Conservation (phyloP, 352 stramenopile genomes). For the Globisporangium polare region DNA sequence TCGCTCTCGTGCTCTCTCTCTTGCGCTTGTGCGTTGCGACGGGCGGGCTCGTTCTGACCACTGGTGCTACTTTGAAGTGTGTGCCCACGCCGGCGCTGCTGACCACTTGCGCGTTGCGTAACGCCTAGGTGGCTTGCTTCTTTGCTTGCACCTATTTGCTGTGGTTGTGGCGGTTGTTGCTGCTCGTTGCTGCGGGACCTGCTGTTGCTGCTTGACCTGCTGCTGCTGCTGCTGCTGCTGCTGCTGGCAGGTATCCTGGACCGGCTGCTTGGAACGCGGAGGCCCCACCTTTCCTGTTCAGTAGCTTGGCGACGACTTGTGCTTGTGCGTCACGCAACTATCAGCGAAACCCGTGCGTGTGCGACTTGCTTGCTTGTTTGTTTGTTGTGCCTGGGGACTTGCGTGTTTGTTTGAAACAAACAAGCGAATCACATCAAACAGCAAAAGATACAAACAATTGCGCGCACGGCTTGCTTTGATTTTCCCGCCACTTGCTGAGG, state of each 20-base stretch:
- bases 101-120: conserved; percentile 9
- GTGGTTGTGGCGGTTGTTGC: background rate
- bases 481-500: too few relatives aligned
- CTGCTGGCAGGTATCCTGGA: background rate
- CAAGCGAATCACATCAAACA: background rate
- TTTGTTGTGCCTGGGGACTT: background rate
- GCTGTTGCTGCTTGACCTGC: background rate
- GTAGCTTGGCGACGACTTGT: background rate
- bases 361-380: background rate
- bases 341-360: background rate
- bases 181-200: too few relatives aligned
- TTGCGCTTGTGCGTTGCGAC: background rate
- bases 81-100: conserved; percentile 10
- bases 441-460: background rate
- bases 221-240: too few relatives aligned
- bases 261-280: background rate
- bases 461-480: too few relatives aligned
- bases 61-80: conserved; percentile 11
- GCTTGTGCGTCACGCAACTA: background rate
- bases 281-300: background rate
- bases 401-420: background rate
- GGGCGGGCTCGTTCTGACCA: conserved; percentile 19
- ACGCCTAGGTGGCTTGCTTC: background rate
- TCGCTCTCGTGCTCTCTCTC: background rate
- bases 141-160: background rate